These are phyloP conservation scores for Mycena floridula DNA, from an alignment of 768 basidiomycete species.

Conservation along the genomic window DNA sequence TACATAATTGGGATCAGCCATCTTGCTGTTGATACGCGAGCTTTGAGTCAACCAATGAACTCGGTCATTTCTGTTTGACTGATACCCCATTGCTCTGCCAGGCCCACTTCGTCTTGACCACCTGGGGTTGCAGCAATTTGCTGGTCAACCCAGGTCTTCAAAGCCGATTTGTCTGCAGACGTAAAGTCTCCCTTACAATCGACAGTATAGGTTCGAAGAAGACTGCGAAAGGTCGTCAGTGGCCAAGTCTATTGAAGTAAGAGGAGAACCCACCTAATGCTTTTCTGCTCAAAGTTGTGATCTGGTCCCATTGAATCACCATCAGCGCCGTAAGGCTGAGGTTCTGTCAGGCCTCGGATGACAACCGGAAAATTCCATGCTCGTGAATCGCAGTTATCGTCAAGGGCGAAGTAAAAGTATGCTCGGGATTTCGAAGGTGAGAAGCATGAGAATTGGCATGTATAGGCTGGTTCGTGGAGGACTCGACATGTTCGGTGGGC, in stretches of 20 bases:
- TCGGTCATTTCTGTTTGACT: conserved; percentile 1
- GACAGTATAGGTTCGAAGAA: conserved; percentile 2
- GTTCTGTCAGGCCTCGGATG: conserved; percentile 44
- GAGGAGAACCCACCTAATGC: conserved; percentile 3
- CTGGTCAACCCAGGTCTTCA: conserved; percentile 1
- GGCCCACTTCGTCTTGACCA: neutral
- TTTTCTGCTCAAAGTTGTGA: conserved; percentile 18
- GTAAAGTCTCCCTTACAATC: neutral
- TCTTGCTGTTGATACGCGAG: no score
- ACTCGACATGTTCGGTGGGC: conserved; percentile 27
- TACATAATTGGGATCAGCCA: no score
- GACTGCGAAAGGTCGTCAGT: neutral
- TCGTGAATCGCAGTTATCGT: conserved; percentile 43
- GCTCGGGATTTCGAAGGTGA: conserved; percentile 49
- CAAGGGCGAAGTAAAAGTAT: conserved; percentile 41
- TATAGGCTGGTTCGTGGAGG: conserved; percentile 28
- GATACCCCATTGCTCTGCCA: conserved; percentile 8
- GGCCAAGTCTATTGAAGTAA: neutral
- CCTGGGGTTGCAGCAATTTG: neutral
- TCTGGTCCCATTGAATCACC: conserved; percentile 57
- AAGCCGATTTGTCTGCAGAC: neutral
- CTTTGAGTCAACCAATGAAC: neutral
- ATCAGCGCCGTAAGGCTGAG: conserved; percentile 60
- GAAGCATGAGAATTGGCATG: conserved; percentile 71
- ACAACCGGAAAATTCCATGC: conserved; percentile 43